A percentile compares a stretch with the other conserved stretches of the same genome.
Evolutionary conservation across 495 filamentous ascomycete species (phyloP).

Genomic region (Aspergillus mulundensis): DNA sequence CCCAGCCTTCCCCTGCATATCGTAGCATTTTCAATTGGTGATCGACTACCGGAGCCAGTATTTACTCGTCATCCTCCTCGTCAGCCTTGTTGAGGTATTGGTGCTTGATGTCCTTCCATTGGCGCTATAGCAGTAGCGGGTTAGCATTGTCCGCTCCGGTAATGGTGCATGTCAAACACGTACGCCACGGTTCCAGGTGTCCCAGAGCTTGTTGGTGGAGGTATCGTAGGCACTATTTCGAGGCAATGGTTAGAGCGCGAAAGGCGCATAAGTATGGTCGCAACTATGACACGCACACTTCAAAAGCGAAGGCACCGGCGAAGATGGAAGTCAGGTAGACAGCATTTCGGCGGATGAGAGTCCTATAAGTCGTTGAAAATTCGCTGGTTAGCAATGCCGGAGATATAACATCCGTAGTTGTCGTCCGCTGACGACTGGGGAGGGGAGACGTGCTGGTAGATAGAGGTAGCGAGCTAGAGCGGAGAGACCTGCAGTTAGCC

Average conservation of each 20-base stretch:
- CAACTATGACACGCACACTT: conserved; percentile 64
- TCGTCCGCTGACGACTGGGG: conserved; percentile 15
- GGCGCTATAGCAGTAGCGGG: conserved; percentile 57
- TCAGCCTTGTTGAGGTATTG: conserved; percentile 66
- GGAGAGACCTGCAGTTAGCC: conserved; percentile 32
- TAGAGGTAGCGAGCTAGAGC: conserved; percentile 50
- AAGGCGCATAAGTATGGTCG: not conserved
- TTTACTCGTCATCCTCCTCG: conserved; percentile 56
- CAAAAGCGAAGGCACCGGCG: conserved; percentile 79
- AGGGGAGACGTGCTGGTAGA: conserved; percentile 77
- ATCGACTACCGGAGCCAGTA: conserved; percentile 6
- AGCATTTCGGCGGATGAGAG: conserved; percentile 78
- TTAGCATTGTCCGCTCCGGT: conserved; percentile 27
- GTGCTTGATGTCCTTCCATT: conserved; percentile 99
- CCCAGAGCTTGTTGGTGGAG: conserved; percentile 78
- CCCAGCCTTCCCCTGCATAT: conserved; percentile 3
- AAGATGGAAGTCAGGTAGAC: conserved; percentile 86
- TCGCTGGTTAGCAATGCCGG: conserved; percentile 15
- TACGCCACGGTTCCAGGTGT: conserved; percentile 85
- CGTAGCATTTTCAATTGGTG: conserved; percentile 9
- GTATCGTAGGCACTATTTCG: conserved; percentile 68
- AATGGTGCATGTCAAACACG: conserved; percentile 28
- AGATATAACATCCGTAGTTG: not conserved
- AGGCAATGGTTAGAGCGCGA: conserved; percentile 12
- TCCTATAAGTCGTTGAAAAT: conserved; percentile 47